Conservation (phyloP, 352 stramenopile genomes). For the Phytophthora palmivora region DNA sequence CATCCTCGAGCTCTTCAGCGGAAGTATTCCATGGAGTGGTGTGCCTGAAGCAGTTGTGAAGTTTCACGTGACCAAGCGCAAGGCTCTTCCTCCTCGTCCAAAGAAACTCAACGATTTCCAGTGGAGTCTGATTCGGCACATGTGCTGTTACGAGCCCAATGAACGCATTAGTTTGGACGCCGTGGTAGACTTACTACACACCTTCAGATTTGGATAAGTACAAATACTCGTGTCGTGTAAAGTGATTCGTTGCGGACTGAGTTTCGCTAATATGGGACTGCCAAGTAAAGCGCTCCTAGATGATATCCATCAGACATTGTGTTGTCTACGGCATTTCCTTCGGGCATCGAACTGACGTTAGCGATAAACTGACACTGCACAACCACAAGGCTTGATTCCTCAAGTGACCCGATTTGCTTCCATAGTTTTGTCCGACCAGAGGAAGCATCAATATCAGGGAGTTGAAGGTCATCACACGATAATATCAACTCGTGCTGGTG, state of each 20-base stretch:
- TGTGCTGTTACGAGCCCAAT: slow-evolving; percentile 33
- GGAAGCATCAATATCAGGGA: slow-evolving; percentile 34
- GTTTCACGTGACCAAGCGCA: slow-evolving; percentile 35
- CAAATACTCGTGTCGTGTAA: no score
- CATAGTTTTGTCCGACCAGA: slow-evolving; percentile 50
- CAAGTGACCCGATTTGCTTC: slow-evolving; percentile 78
- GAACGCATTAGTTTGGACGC: slow-evolving; percentile 28
- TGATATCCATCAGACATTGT: slow-evolving; percentile 17
- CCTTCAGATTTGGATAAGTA: slow-evolving; percentile 18
- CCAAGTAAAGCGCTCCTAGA: slow-evolving; percentile 69
- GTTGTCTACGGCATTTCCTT: slow-evolving; percentile 28
- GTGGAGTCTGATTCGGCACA: slow-evolving; percentile 40
- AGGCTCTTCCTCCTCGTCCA: slow-evolving; percentile 24
- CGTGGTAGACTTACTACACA: slow-evolving; percentile 36
- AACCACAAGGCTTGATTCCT: slow-evolving; percentile 67
- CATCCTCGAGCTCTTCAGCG: slow-evolving; percentile 39
- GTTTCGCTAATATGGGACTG: slow-evolving; percentile 50
- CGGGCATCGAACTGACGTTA: not conserved
- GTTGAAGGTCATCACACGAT: slow-evolving; percentile 47
- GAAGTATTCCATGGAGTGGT: slow-evolving; percentile 32
- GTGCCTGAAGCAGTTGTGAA: slow-evolving; percentile 34
- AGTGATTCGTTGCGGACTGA: no score
- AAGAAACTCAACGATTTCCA: slow-evolving; percentile 21
- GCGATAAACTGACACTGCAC: slow-evolving; percentile 78
- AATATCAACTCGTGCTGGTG: slow-evolving; percentile 34